Evolutionary conservation across 1,284 basidiomycete species (phyloP).

Genomic region (Trichosporon sp.): DNA sequence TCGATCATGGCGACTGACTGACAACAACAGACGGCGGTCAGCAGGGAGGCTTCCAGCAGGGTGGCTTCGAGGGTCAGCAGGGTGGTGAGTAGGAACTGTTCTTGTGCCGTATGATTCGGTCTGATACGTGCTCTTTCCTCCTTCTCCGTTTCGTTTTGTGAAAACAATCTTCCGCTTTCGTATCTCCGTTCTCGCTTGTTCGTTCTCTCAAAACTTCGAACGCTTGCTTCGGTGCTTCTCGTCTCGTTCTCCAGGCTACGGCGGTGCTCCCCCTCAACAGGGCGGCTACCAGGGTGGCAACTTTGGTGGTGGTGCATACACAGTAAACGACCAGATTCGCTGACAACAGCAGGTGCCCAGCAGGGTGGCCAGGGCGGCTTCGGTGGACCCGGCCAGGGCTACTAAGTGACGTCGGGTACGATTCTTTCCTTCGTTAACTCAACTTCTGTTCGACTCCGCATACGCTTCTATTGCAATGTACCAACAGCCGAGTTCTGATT

Average conservation of each 20-base stretch:
- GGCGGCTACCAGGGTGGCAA: constrained; percentile 24
- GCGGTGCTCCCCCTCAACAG: constrained; percentile 13
- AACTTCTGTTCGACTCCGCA: constrained; percentile 1
- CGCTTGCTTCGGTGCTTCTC: neutral
- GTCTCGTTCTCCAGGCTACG: constrained; percentile 11
- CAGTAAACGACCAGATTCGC: neutral
- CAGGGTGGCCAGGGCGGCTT: constrained; percentile 33
- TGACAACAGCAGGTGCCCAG: constrained; percentile 15
- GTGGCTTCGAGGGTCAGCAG: constrained; percentile 37
- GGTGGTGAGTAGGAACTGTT: constrained; percentile 19
- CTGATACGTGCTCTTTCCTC: constrained; percentile 6
- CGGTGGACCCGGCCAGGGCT: constrained; percentile 23
- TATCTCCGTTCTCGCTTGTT: constrained; percentile 3
- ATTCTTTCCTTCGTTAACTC: neutral
- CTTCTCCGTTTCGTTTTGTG: neutral
- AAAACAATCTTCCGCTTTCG: neutral
- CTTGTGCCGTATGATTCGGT: neutral
- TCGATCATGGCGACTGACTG: constrained; percentile 10
- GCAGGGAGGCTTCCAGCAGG: constrained; percentile 45
- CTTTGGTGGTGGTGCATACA: constrained; percentile 21
- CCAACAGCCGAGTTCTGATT: constrained; percentile 4
- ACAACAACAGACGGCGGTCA: constrained; percentile 20
- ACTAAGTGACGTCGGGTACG: constrained; percentile 22
- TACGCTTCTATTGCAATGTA: constrained; percentile 3
- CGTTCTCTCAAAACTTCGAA: constrained; percentile 1